Evolutionary conservation across 176 grass and related monocot genomes (phyloP), one percentile per base, ranked within the genome.

Genomic region (Areca catechu): DNA sequence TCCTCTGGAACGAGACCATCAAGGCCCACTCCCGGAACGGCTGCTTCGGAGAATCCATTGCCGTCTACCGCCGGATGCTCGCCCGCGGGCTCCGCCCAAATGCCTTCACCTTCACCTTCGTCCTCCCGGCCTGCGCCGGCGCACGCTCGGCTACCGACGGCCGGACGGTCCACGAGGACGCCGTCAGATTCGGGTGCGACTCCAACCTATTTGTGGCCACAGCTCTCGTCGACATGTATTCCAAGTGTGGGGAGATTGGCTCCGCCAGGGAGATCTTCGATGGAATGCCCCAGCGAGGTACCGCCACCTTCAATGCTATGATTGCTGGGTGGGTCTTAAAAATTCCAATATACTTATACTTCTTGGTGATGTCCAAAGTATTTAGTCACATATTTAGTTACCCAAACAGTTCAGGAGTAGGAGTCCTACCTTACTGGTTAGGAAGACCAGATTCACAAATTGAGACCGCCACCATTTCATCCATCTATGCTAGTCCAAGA

Each of bases 1-100:
- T 67, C 65, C 65, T 67, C 17, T 67, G 64, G 64, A 67, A 43
- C 49, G 64, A 67, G 51, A 67, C 65, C 25, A 67, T 67, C 51
- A 55, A 43, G 27, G 65, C 17, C 0, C 29, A 12, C 14, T 29
- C 65, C 24, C 64, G 64, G 16, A 30, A 34, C 51, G 50, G 65
- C 7, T 22, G 16, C 50, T 67, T 67, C 50, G 10, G 25, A 1
- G 25, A 53, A 27, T 51, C 65, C 25, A 21, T 67, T 5, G 65
- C 19, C 5, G 51, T 67, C 2, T 67, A 55, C 51, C 7, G 34
- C 25, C 51, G 24, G 17, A 67, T 67, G 51, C 24, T 67, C 9
- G 23, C 51, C 18, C 24, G 18, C 65, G 50, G 24, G 18, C 20
- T 65, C 16, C 48, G 62, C 15, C 62, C 62, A 48, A 51, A 65